A percentile compares a stretch with the other conserved stretches of the same genome.
Conservation (phyloP, 495 filamentous ascomycete genomes). For the Aspergillus funiculosus region DNA sequence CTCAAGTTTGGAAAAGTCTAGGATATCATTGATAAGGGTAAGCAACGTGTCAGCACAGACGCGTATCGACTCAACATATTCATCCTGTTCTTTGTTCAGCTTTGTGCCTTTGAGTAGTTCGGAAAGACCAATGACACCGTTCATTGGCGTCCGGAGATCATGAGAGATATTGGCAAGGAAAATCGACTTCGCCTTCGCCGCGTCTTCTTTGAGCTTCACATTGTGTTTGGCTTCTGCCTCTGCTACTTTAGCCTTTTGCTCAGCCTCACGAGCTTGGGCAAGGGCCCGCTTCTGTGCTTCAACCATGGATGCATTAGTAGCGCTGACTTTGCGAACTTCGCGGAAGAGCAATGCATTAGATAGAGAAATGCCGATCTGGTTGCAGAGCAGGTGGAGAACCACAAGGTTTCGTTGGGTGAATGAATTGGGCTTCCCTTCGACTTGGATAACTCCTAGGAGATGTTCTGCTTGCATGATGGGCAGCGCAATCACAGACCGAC, state of each 20-base stretch:
- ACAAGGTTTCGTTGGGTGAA: constrained; percentile 87
- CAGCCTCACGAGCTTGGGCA: constrained; percentile 69
- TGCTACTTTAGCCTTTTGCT: constrained; percentile 75
- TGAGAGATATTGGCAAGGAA: constrained; percentile 92
- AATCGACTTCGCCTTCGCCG: constrained; percentile 82
- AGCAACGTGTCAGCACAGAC: constrained; percentile 85
- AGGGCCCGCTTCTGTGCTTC: constrained; percentile 78
- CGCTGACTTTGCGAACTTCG: constrained; percentile 69
- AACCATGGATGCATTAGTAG: constrained; percentile 80
- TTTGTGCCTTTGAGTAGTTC: constrained; percentile 75
- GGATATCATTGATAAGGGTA: constrained; percentile 91
- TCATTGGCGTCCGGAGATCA: constrained; percentile 78
- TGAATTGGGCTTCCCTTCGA: constrained; percentile 76
- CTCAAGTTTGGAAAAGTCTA: constrained; percentile 91
- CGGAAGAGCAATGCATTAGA: constrained; percentile 84
- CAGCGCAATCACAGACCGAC: constrained; percentile 76
- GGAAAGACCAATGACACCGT: constrained; percentile 85
- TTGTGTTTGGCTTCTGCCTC: constrained; percentile 81
- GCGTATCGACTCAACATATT: constrained; percentile 87
- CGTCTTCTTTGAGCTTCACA: constrained; percentile 84
- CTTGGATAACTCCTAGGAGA: constrained; percentile 76
- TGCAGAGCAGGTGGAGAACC: constrained; percentile 77
- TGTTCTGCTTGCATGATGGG: constrained; percentile 76
- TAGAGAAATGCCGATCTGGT: constrained; percentile 83
- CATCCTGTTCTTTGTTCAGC: constrained; percentile 74